Percentiles rank a stretch among this genome's conserved stretches.
phyloP scores from a whole-genome alignment of 1,139 yeast species.

The Geotrichum cucujoidarum region DNA sequence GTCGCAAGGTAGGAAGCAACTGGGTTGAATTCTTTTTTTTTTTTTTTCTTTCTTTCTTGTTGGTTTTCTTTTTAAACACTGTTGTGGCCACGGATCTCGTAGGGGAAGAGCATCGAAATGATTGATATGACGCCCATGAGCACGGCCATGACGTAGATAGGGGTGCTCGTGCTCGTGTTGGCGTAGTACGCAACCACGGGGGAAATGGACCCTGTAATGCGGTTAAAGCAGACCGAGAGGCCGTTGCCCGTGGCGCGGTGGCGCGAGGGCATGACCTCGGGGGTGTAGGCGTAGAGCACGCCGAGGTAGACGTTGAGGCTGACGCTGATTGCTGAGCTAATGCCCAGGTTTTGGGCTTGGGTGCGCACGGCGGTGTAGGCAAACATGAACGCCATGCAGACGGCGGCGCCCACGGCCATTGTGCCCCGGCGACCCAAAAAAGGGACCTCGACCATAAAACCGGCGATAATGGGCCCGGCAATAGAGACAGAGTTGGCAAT shows the following conservation, averaged over 20 bases:
- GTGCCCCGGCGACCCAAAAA: slow-evolving; percentile 53
- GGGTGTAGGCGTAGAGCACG: slow-evolving; percentile 26
- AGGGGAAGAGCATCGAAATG: slow-evolving; percentile 45
- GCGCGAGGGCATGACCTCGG: slow-evolving; percentile 53
- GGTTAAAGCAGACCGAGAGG: slow-evolving; percentile 44
- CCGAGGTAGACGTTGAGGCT: slow-evolving; percentile 51
- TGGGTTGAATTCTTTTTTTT: too few relatives aligned
- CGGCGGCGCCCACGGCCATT: slow-evolving; percentile 49
- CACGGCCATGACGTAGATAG: slow-evolving; percentile 57
- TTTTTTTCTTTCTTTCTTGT: too few relatives aligned
- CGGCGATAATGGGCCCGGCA: slow-evolving; percentile 57
- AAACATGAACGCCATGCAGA: slow-evolving; percentile 53
- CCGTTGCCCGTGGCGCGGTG: slow-evolving; percentile 56
- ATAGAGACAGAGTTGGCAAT: slow-evolving; percentile 49
- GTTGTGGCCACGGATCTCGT: slow-evolving; percentile 35
- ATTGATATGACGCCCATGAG: slow-evolving; percentile 43
- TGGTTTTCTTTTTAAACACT: slow-evolving; percentile 2
- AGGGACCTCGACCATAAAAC: slow-evolving; percentile 41
- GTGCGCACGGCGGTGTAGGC: slow-evolving; percentile 53
- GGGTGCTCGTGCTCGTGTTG: slow-evolving; percentile 42
- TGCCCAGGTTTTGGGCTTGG: slow-evolving; percentile 47
- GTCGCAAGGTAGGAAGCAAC: too few relatives aligned
- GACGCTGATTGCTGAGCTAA: slow-evolving; percentile 48
- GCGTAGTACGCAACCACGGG: slow-evolving; percentile 50
- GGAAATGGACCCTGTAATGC: slow-evolving; percentile 47